Evolutionary conservation across 331 rosid genomes (phyloP).

Genomic region (Telfairia occidentalis): DNA sequence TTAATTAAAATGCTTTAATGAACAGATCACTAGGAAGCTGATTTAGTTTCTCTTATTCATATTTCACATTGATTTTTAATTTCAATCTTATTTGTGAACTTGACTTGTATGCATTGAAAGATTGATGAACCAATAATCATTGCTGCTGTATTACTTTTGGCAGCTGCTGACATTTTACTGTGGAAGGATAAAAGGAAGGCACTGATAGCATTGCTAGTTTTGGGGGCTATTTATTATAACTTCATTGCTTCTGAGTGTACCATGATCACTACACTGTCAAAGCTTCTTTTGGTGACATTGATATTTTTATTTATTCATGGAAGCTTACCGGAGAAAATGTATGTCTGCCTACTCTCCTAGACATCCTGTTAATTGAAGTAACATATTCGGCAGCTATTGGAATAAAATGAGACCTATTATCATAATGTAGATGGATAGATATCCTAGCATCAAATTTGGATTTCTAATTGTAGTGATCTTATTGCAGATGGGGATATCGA

Average conservation of each 20-base stretch:
- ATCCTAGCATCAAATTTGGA: slow-evolving; percentile 11
- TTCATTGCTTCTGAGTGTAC: slow-evolving; percentile 64
- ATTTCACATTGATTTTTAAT: neutral
- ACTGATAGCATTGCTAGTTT: slow-evolving; percentile 37
- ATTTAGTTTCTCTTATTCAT: neutral
- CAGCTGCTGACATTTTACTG: slow-evolving; percentile 91
- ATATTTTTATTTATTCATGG: slow-evolving; percentile 50
- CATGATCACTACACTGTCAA: slow-evolving; percentile 52
- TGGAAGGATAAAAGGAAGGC: slow-evolving; percentile 88
- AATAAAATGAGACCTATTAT: slow-evolving; percentile 1
- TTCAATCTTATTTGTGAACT: neutral
- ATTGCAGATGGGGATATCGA: slow-evolving; percentile 61
- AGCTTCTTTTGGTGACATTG: slow-evolving; percentile 40
- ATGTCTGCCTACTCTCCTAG: slow-evolving; percentile 20
- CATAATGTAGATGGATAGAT: slow-evolving; percentile 7
- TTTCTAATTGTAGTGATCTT: slow-evolving; percentile 18
- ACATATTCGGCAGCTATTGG: neutral
- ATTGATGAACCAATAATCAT: slow-evolving; percentile 6
- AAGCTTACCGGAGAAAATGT: slow-evolving; percentile 67
- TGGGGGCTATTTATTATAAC: slow-evolving; percentile 64
- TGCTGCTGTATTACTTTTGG: slow-evolving; percentile 19
- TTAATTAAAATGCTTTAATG: too few species aligned
- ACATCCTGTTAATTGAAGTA: slow-evolving; percentile 1
- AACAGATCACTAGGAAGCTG: neutral
- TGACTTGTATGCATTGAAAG: neutral